Evolutionary conservation across 73 alveolate species (phyloP).

Genomic region (Tetrahymena thermophila): DNA sequence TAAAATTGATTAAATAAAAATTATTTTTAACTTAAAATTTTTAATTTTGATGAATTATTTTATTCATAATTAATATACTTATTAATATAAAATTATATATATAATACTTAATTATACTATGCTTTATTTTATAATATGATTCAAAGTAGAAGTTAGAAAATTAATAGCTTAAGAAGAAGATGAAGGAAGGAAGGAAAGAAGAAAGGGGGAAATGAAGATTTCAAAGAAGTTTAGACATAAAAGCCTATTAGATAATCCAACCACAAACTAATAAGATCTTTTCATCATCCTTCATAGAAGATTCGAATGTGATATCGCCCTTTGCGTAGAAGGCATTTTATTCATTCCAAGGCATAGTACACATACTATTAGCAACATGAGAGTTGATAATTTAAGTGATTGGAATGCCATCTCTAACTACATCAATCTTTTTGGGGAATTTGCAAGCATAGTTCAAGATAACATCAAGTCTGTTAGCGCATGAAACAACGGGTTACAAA

Average conservation of each 20-base stretch:
- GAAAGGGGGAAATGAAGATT: background rate
- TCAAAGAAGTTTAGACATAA: background rate
- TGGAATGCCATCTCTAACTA: background rate
- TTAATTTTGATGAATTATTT: too few relatives aligned
- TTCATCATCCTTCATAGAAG: background rate
- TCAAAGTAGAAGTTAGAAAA: too few relatives aligned
- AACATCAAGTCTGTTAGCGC: background rate
- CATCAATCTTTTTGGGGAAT: background rate
- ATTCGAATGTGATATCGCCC: background rate
- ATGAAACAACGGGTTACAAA: background rate
- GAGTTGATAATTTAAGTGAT: background rate
- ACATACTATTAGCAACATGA: background rate
- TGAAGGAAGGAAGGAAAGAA: too few relatives aligned
- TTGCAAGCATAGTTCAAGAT: background rate
- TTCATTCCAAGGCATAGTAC: background rate
- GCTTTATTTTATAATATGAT: too few relatives aligned
- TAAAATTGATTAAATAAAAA: too few relatives aligned
- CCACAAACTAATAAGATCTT: background rate
- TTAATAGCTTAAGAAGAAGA: too few relatives aligned
- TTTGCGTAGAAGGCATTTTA: background rate
- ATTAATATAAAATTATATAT: too few relatives aligned
- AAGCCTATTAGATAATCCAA: background rate
- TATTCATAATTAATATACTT: too few relatives aligned
- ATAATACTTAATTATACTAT: too few relatives aligned
- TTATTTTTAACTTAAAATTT: too few relatives aligned